Percentiles rank a stretch among this genome's conserved stretches.
These are phyloP conservation scores for Colletotrichum truncatum DNA, from an alignment of 2,329 filamentous ascomycete genomes.

Conservation along the genomic window DNA sequence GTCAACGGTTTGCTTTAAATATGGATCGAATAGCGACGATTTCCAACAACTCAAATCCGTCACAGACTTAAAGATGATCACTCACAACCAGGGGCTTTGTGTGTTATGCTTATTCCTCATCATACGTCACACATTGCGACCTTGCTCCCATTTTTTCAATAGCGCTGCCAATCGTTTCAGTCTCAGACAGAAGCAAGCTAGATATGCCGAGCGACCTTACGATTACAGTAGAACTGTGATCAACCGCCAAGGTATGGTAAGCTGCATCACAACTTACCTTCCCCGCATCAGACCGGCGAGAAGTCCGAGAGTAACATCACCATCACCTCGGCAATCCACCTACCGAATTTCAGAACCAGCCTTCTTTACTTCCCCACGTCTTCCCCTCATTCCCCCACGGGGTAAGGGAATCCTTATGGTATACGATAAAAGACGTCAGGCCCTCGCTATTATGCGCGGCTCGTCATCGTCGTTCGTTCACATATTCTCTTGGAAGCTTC, in stretches of 20 bases:
- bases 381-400: conserved; percentile 24
- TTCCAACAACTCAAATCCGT: too few relatives aligned
- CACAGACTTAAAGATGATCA: too few relatives aligned
- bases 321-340: conserved; percentile 14
- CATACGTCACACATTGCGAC: too few relatives aligned
- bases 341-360: conserved; percentile 9
- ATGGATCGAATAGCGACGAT: too few relatives aligned
- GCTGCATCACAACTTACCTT: neutral
- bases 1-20: too few relatives aligned
- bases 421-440: neutral
- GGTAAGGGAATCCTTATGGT: neutral
- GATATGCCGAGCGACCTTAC: neutral
- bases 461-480: neutral
- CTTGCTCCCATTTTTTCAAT: too few relatives aligned
- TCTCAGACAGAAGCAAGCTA: too few relatives aligned
- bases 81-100: too few relatives aligned
- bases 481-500: neutral
- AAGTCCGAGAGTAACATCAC: neutral
- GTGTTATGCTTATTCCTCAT: too few relatives aligned
- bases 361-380: neutral
- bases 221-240: neutral
- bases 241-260: neutral
- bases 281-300: conserved; percentile 11
- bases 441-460: neutral
- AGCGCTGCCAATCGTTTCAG: too few relatives aligned